Evolutionary conservation across 371 early-diverging fungal species (phyloP).

Genomic region (Synchytrium microbalum): DNA sequence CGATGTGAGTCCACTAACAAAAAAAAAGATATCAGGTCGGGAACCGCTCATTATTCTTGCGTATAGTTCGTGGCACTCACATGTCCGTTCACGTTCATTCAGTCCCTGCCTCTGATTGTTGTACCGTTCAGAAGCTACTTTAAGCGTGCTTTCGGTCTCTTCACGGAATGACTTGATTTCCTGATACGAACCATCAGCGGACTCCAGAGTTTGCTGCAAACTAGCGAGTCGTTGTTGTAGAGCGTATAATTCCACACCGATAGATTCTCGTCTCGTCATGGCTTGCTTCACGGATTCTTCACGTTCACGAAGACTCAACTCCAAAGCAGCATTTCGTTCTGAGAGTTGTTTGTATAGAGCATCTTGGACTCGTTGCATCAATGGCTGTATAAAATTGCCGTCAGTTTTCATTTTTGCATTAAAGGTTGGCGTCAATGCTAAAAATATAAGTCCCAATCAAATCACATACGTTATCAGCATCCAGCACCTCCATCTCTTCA

Average conservation of each 20-base stretch:
- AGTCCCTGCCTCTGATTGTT: conserved; percentile 33
- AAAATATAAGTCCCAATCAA: neutral
- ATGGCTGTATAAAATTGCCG: conserved; percentile 28
- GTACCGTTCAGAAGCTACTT: conserved; percentile 25
- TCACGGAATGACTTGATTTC: conserved; percentile 34
- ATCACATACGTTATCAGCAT: neutral
- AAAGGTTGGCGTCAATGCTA: neutral
- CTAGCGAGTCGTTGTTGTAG: conserved; percentile 48
- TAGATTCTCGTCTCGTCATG: conserved; percentile 33
- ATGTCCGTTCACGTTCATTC: conserved; percentile 19
- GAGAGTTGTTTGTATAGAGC: conserved; percentile 38
- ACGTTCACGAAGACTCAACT: conserved; percentile 9
- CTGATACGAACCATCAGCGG: conserved; percentile 31
- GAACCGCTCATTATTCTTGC: neutral
- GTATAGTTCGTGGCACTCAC: conserved; percentile 20
- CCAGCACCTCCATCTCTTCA: neutral
- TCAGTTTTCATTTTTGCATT: neutral
- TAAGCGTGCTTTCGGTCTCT: conserved; percentile 34
- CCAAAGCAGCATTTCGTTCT: conserved; percentile 25
- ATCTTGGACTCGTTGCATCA: conserved; percentile 46
- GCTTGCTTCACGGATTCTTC: conserved; percentile 36
- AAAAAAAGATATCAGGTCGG: neutral
- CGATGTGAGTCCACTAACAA: conserved; percentile 40
- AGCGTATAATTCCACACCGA: conserved; percentile 47
- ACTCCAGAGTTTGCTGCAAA: conserved; percentile 37